Conservation (phyloP, 108 stramenopile species). For the Cyclotella cryptica region DNA sequence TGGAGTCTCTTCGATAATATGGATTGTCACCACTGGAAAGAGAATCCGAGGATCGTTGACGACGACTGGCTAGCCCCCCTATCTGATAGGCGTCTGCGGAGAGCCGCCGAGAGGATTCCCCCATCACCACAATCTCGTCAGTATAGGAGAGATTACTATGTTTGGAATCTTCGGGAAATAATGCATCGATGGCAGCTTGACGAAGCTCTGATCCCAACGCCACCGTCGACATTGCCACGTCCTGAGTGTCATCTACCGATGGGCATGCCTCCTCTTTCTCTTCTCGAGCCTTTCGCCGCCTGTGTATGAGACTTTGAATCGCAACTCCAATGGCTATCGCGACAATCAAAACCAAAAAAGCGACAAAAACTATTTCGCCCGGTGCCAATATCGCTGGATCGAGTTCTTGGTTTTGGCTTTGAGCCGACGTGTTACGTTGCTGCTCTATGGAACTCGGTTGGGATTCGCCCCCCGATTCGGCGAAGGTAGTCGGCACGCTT, state of each 20-base stretch:
- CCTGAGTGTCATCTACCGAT: background rate
- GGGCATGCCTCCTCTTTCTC: background rate
- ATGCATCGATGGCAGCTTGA: too few species aligned
- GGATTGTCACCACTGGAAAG: too few species aligned
- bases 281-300: background rate
- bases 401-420: background rate
- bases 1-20: background rate
- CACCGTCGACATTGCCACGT: background rate
- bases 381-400: background rate
- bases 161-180: too few species aligned
- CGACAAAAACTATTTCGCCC: background rate
- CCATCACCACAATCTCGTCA: too few species aligned
- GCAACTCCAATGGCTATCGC: background rate
- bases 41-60: too few species aligned
- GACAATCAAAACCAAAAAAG: background rate
- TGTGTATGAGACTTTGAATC: background rate
- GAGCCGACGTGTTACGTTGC: background rate
- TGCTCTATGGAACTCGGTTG: background rate
- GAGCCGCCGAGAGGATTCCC: too few species aligned
- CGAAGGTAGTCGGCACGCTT: too few species aligned
- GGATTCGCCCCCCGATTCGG: background rate
- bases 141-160: too few species aligned
- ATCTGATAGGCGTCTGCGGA: too few species aligned
- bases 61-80: too few species aligned
- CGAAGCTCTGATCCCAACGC: too few species aligned